Percentiles rank a stretch among this genome's conserved stretches.
Evolutionary conservation across 805 yeast species (phyloP).

Genomic region (Starmerella sirachaensis): DNA sequence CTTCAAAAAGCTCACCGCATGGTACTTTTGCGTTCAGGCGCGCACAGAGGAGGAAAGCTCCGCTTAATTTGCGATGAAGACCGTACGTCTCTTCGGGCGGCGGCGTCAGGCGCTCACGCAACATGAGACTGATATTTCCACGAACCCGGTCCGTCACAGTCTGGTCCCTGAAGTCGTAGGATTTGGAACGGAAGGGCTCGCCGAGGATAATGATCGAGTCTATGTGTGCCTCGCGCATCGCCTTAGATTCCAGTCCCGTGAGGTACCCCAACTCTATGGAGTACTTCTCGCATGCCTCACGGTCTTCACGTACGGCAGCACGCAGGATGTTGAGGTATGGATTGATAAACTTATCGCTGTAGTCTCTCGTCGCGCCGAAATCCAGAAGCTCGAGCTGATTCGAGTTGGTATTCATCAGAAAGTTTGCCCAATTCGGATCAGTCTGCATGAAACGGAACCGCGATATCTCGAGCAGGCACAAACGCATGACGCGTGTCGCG

Average conservation of each 20-base stretch:
- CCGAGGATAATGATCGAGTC: conserved; percentile 84
- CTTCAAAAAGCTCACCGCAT: conserved; percentile 61
- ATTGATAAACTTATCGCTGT: conserved; percentile 50
- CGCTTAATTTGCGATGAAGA: conserved; percentile 89
- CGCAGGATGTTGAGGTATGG: conserved; percentile 62
- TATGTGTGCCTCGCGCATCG: conserved; percentile 85
- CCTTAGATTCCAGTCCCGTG: conserved; percentile 77
- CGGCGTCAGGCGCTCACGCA: conserved; percentile 81
- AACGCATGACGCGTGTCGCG: conserved; percentile 73
- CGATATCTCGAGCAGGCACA: conserved; percentile 77
- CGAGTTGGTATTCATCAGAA: conserved; percentile 63
- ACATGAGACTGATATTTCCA: conserved; percentile 76
- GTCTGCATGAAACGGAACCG: conserved; percentile 89
- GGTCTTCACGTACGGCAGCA: conserved; percentile 61
- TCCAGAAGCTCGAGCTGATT: conserved; percentile 74
- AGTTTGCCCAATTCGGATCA: conserved; percentile 99
- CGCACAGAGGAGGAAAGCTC: conserved; percentile 84
- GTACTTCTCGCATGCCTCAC: conserved; percentile 47
- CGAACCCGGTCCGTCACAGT: conserved; percentile 91
- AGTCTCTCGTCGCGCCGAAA: conserved; percentile 90
- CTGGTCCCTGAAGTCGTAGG: conserved; percentile 67
- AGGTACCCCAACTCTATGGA: conserved; percentile 72
- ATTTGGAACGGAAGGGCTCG: conserved; percentile 62
- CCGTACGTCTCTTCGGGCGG: conserved; percentile 98
- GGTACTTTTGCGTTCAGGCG: conserved; percentile 73